Percentiles rank a stretch among this genome's conserved stretches.
Evolutionary conservation across 768 basidiomycete species (phyloP).

Genomic region (Sarcomyxa edulis): DNA sequence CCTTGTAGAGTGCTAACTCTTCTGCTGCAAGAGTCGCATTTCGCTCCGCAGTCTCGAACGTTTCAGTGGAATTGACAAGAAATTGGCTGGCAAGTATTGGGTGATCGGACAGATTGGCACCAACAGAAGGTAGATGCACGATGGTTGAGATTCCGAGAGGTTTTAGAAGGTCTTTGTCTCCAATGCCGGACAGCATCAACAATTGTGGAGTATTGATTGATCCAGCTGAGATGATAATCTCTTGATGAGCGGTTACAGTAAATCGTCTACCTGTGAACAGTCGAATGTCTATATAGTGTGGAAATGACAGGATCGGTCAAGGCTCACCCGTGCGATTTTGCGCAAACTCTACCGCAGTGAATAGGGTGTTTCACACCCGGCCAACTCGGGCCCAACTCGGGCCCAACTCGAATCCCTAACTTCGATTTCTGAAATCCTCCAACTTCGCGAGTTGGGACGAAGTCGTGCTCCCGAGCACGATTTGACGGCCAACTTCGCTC

Average conservation of each 20-base stretch:
- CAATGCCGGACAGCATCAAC: conserved; percentile 18
- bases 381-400: conserved; percentile 9
- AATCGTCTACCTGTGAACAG: conserved; percentile 1
- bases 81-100: conserved; percentile 10
- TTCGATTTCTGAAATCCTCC: too few species aligned
- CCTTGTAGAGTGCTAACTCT: conserved; percentile 22
- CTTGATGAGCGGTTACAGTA: conserved; percentile 22
- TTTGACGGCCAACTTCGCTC: too few species aligned
- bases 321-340: too few species aligned
- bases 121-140: conserved; percentile 29
- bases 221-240: conserved; percentile 33
- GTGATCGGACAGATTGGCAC: conserved; percentile 30
- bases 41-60: conserved; percentile 19
- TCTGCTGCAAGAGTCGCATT: conserved; percentile 16
- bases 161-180: conserved; percentile 11
- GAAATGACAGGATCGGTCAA: neutral
- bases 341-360: too few species aligned
- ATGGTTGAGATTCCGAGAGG: conserved; percentile 23
- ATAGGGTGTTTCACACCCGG: too few species aligned
- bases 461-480: too few species aligned
- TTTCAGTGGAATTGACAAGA: conserved; percentile 20
- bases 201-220: conserved; percentile 21
- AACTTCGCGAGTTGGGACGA: too few species aligned
- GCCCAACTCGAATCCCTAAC: too few species aligned
- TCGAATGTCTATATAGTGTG: neutral